A percentile compares a stretch with the other conserved stretches of the same genome.
Conservation (phyloP, 139 green algal species). For the Coelastrella sp. region DNA sequence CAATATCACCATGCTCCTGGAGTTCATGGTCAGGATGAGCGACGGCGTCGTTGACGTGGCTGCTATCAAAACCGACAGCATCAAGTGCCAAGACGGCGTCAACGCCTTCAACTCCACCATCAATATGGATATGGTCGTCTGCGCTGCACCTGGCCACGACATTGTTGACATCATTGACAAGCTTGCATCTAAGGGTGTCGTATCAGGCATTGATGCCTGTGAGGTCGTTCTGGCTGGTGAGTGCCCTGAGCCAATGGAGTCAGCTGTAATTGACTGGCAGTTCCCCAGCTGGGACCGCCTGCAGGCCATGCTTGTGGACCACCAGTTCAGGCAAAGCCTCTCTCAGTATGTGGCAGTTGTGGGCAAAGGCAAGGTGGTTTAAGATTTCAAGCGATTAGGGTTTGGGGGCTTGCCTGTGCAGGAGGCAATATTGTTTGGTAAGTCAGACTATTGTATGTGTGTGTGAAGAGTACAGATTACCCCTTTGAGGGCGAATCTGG, state of each 20-base stretch:
- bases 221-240: neutral
- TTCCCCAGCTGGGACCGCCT: slow-evolving; percentile 16
- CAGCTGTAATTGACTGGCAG: neutral
- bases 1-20: neutral
- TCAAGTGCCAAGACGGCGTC: neutral
- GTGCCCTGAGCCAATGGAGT: neutral
- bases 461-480: no score
- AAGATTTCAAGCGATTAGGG: no score
- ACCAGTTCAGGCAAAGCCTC: slow-evolving; percentile 9
- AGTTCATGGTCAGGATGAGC: neutral
- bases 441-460: no score
- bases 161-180: slow-evolving; percentile 1
- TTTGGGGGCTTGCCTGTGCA: no score
- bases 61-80: neutral
- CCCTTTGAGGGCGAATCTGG: no score
- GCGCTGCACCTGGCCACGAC: neutral
- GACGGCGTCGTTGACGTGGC: neutral
- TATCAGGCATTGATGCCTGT: slow-evolving; percentile 8
- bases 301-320: slow-evolving; percentile 34
- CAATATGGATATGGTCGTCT: neutral
- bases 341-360: neutral
- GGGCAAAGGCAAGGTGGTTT: neutral
- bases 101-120: slow-evolving; percentile 11
- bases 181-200: neutral
- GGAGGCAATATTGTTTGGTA: no score